Conservation (phyloP, 306 rosid species). For the Trichosanthes cucumerina region DNA sequence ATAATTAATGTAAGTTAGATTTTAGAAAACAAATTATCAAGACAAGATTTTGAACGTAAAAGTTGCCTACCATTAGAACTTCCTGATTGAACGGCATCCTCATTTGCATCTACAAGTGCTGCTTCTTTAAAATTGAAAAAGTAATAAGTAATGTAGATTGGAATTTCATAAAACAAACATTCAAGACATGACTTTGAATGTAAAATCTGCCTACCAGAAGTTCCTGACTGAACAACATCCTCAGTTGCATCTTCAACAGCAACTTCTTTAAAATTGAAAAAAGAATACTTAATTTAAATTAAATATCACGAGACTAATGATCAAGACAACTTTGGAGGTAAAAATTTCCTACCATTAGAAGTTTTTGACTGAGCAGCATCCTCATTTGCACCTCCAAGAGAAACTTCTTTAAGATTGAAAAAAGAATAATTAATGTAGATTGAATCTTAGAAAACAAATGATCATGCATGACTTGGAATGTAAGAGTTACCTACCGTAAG, state of each 20-base stretch:
- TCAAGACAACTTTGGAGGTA: neutral
- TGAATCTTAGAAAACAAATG: neutral
- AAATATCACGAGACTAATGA: neutral
- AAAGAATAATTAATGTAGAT: neutral
- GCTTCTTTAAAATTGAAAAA: conserved; percentile 7
- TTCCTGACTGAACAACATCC: conserved; percentile 27
- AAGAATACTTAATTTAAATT: neutral
- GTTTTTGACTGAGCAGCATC: conserved; percentile 27
- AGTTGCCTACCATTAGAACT: conserved; percentile 25
- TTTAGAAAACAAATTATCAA: neutral
- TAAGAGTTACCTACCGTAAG: neutral
- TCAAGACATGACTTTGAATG: neutral
- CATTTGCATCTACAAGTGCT: conserved; percentile 15
- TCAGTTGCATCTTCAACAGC: conserved; percentile 42
- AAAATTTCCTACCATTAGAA: conserved; percentile 25
- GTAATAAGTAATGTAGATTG: neutral
- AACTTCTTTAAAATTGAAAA: conserved; percentile 22
- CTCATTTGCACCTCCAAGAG: conserved; percentile 13
- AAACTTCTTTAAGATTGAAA: conserved; percentile 9
- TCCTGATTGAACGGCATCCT: conserved; percentile 24
- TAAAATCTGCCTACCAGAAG: conserved; percentile 22
- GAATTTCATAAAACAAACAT: neutral
- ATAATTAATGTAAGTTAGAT: neutral
- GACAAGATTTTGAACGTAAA: neutral
- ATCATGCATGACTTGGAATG: neutral